Percentiles rank a stretch among this genome's conserved stretches.
Conservation (phyloP, 495 filamentous ascomycete species). For the Xylaria sp. region DNA sequence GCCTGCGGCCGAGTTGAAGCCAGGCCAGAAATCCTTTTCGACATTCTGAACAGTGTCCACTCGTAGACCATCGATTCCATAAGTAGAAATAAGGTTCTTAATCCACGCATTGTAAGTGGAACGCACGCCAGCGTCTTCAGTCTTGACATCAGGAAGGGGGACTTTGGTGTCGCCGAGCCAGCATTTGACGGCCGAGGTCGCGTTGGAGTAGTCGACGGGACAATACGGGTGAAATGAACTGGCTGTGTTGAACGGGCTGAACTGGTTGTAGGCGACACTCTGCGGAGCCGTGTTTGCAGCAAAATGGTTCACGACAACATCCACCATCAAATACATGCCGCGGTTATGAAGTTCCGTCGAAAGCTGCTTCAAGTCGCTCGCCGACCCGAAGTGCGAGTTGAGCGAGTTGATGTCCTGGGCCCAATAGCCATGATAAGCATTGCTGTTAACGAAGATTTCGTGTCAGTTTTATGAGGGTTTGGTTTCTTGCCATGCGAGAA, state of each 20-base stretch:
- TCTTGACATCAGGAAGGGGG: conserved; percentile 70
- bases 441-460: conserved; percentile 21
- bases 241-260: conserved; percentile 68
- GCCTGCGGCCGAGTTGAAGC: conserved; percentile 66
- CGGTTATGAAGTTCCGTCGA: conserved; percentile 67
- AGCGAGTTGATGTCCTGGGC: conserved; percentile 68
- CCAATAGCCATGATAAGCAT: conserved; percentile 77
- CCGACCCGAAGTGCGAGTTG: conserved; percentile 69
- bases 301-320: conserved; percentile 80
- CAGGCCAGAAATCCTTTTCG: conserved; percentile 70
- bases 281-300: conserved; percentile 62
- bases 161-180: conserved; percentile 74
- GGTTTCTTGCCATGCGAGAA: background rate
- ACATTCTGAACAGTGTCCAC: conserved; percentile 76
- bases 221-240: conserved; percentile 72
- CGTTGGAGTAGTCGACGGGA: conserved; percentile 67
- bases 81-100: conserved; percentile 63
- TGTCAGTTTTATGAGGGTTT: conserved; percentile 3
- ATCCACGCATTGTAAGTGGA: conserved; percentile 70
- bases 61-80: conserved; percentile 79
- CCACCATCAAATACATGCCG: conserved; percentile 80
- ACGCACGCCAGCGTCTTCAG: conserved; percentile 62
- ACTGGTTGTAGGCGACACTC: conserved; percentile 65
- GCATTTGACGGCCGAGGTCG: conserved; percentile 54
- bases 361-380: conserved; percentile 65